Conservation (phyloP, 805 yeast genomes). For the Kodamaea jinghongensis region DNA sequence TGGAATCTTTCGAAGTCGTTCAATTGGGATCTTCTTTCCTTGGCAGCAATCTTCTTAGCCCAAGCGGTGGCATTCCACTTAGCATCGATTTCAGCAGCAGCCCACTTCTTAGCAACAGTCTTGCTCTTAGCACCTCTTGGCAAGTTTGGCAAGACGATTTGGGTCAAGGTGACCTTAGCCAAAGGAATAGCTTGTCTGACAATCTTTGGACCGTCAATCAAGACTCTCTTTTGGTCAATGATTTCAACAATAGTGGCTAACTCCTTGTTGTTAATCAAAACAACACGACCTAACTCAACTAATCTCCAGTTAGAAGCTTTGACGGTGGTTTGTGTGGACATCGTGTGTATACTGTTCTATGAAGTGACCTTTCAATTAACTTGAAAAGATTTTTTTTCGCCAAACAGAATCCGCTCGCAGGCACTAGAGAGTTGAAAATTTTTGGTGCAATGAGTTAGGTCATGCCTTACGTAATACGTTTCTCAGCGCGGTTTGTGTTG, state of each 20-base stretch:
- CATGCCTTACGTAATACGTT: too few species aligned
- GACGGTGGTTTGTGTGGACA: constrained; percentile 58
- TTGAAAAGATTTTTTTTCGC: constrained; percentile 4
- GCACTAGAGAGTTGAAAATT: neutral
- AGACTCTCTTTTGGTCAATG: constrained; percentile 98
- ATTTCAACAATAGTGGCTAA: constrained; percentile 97
- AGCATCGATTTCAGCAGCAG: constrained; percentile 79
- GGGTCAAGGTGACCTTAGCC: constrained; percentile 89
- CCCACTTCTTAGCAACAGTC: constrained; percentile 88
- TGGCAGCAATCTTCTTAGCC: constrained; percentile 98
- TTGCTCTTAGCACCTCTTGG: constrained; percentile 95
- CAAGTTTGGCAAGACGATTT: constrained; percentile 76
- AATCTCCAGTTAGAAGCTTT: constrained; percentile 98
- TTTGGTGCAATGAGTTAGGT: neutral
- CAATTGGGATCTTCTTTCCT: constrained; percentile 88
- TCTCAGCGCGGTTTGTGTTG: neutral
- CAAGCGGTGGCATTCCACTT: constrained; percentile 93
- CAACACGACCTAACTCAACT: constrained; percentile 99
- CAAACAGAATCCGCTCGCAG: too few species aligned
- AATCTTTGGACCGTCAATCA: constrained; percentile 95
- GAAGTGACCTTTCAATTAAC: neutral
- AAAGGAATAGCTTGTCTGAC: constrained; percentile 90
- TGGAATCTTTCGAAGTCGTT: constrained; percentile 99
- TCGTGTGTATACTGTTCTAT: constrained; percentile 9
- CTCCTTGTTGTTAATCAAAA: constrained; percentile 80